phyloP scores from a whole-genome alignment of 2,329 filamentous ascomycete species.

The Aspergillus chevalieri region DNA sequence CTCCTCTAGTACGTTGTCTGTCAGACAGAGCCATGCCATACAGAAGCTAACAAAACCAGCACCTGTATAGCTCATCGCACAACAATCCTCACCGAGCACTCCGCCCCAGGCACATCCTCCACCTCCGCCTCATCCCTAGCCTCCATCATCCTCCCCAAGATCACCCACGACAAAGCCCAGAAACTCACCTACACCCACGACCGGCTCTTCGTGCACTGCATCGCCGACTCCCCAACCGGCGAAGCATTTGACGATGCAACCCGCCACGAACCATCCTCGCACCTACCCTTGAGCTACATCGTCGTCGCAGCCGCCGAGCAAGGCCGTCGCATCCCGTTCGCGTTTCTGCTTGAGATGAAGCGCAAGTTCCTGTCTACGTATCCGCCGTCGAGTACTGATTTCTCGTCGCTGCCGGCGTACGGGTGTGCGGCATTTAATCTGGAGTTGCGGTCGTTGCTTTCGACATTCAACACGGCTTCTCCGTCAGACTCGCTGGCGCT shows the following conservation, averaged over 20 bases:
- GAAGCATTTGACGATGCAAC: slow-evolving; percentile 27
- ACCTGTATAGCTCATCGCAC: slow-evolving; percentile 90
- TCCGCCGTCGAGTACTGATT: slow-evolving; percentile 61
- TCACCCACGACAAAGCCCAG: slow-evolving; percentile 70
- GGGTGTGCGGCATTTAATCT: slow-evolving; percentile 83
- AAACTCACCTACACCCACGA: slow-evolving; percentile 95
- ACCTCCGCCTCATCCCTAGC: slow-evolving; percentile 84
- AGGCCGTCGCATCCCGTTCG: slow-evolving; percentile 84
- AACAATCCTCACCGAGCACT: slow-evolving; percentile 91
- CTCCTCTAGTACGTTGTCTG: slow-evolving; percentile 62
- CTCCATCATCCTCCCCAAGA: slow-evolving; percentile 91
- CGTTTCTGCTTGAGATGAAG: slow-evolving; percentile 85
- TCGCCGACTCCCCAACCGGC: slow-evolving; percentile 71
- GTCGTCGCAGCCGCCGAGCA: slow-evolving; percentile 77
- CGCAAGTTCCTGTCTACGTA: slow-evolving; percentile 74
- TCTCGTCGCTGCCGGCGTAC: slow-evolving; percentile 74
- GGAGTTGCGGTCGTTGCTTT: slow-evolving; percentile 69
- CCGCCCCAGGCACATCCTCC: slow-evolving; percentile 72
- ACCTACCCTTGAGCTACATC: slow-evolving; percentile 83
- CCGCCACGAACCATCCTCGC: slow-evolving; percentile 47
- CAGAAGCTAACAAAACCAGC: slow-evolving; percentile 42
- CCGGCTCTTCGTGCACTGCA: slow-evolving; percentile 89
- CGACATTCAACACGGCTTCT: slow-evolving; percentile 74
- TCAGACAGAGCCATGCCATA: neutral
- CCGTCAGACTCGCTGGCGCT: slow-evolving; percentile 75